Evolutionary conservation across 2,329 filamentous ascomycete species (phyloP).

Genomic region (Amylocarpus encephaloides): DNA sequence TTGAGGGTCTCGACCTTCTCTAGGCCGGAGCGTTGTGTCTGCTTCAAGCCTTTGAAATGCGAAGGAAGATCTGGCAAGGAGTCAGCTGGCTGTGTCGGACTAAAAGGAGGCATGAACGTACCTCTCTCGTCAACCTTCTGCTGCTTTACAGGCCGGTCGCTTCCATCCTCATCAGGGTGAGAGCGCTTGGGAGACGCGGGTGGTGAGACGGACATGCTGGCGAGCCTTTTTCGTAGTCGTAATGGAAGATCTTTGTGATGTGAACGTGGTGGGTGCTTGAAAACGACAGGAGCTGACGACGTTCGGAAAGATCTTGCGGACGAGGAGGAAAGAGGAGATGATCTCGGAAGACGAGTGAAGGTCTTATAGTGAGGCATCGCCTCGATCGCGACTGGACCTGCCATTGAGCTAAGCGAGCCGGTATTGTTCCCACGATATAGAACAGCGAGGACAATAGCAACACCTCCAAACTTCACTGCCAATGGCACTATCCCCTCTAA

Average conservation of each 20-base stretch:
- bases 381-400: background rate
- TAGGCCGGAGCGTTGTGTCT: background rate
- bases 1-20: background rate
- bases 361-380: background rate
- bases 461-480: too few species aligned
- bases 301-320: background rate
- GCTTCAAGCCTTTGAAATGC: constrained; percentile 5
- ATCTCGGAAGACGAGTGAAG: background rate
- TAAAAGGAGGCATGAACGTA: background rate
- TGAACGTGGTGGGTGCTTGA: background rate
- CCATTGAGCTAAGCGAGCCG: background rate
- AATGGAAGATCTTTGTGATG: constrained; percentile 5
- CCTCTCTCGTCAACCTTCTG: constrained; percentile 4
- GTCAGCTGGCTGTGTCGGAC: background rate
- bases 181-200: constrained; percentile 4
- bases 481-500: too few species aligned
- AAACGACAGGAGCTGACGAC: background rate
- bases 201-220: constrained; percentile 4
- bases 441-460: background rate
- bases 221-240: background rate
- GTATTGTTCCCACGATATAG: background rate
- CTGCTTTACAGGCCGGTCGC: constrained; percentile 2
- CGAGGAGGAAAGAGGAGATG: background rate
- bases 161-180: background rate
- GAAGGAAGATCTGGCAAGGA: background rate